Evolutionary conservation across 1,139 yeast species (phyloP), one percentile per base, ranked within the genome.

Genomic region (Groenewaldozyma auringiensis): DNA sequence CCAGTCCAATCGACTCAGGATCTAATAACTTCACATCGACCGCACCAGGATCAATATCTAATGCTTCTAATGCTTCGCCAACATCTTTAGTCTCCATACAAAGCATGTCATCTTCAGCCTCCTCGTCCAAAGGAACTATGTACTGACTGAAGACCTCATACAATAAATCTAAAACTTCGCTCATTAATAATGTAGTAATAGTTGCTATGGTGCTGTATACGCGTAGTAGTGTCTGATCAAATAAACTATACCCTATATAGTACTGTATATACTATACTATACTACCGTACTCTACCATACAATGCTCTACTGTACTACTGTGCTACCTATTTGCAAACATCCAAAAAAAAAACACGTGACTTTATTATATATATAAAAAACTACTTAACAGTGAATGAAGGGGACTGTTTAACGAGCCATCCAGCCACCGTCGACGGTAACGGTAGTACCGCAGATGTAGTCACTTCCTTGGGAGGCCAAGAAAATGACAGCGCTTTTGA

Each of bases 351-450:
- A n/a, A n/a, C n/a, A n/a, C n/a, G n/a, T n/a, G 29, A 25, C 29
- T 25, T 6, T 25, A 8, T 25, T 25, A 8, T 25, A 25, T 25
- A 11, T 25, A 6, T 25, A 25, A 6, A 36, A 13, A 21, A 27
- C 14, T n/a, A 8, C 41, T 25, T 25, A 25, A 6, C 11, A 25
- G n/a, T n/a, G n/a, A n/a, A n/a, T n/a, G n/a, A n/a, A n/a, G n/a
- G n/a, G n/a, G n/a, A n/a, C n/a, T n/a, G n/a, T n/a, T 52, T 57
- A 68, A 35, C 68, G 62, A 13, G 66, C 72, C 66, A 69, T 63
- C 70, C 71, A 78, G 16, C 83, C 83, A 43, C 83, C 83, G 57
- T 76, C 82, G 33, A 78, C 81, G 43, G 69, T 61, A 21, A 78
- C 53, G 41, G 72, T 66, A 46, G 73, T 77, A 20, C 83, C 83